These are phyloP conservation scores for Fistulinella cinereoalba DNA, from an alignment of 1,284 basidiomycete species.

Conservation along the genomic window DNA sequence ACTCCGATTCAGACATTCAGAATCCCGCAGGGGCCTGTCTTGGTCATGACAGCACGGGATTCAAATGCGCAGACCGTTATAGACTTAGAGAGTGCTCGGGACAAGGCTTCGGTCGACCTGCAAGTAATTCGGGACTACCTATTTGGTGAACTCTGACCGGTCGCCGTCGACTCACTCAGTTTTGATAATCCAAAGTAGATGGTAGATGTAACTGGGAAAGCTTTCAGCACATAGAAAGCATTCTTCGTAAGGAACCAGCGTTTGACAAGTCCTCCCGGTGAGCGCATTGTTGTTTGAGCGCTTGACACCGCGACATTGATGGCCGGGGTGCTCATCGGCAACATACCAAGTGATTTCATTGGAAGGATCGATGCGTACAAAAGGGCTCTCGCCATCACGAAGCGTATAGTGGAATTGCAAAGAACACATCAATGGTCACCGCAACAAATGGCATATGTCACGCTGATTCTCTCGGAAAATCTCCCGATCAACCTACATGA, in stretches of 20 bases:
- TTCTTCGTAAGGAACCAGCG: constrained; percentile 54
- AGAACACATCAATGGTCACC: constrained; percentile 52
- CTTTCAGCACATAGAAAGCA: constrained; percentile 44
- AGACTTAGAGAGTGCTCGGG: constrained; percentile 51
- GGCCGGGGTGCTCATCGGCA: not conserved
- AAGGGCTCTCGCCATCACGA: constrained; percentile 41
- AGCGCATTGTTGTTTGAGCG: too few relatives aligned
- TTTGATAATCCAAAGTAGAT: constrained; percentile 35
- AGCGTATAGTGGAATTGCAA: constrained; percentile 55
- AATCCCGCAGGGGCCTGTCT: not conserved
- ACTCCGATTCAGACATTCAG: not conserved
- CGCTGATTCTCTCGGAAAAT: constrained; percentile 48
- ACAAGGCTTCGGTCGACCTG: constrained; percentile 41
- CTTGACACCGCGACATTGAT: too few relatives aligned
- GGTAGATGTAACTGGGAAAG: constrained; percentile 47
- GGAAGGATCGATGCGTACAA: constrained; percentile 25
- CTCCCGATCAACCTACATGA: constrained; percentile 55
- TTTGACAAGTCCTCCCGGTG: constrained; percentile 66
- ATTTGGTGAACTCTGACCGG: constrained; percentile 39
- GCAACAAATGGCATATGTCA: constrained; percentile 45
- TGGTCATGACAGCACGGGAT: constrained; percentile 24
- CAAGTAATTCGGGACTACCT: constrained; percentile 44
- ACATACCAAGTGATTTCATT: constrained; percentile 21
- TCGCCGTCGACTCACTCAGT: not conserved
- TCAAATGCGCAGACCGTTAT: constrained; percentile 44